These are phyloP conservation scores for Sutorius eximius DNA, from an alignment of 1,284 basidiomycete genomes.

Conservation along the genomic window DNA sequence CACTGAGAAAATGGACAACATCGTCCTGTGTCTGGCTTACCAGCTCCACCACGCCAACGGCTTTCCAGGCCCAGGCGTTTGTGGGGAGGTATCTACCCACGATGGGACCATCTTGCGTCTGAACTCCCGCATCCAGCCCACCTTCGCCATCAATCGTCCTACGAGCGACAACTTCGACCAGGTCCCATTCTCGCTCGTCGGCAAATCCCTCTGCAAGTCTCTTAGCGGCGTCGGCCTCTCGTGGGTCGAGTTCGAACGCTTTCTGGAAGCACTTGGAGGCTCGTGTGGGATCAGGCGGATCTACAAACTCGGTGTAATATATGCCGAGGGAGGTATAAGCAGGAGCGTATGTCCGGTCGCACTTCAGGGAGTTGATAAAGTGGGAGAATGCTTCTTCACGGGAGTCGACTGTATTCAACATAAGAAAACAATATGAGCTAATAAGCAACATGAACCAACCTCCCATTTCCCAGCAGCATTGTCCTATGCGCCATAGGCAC, in stretches of 20 bases:
- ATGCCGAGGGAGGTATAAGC: conserved; percentile 93
- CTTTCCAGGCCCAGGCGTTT: conserved; percentile 99
- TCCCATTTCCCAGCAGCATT: conserved; percentile 74
- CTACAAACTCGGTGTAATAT: conserved; percentile 76
- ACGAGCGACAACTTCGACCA: conserved; percentile 90
- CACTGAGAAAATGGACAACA: conserved; percentile 8
- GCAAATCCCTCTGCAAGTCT: conserved; percentile 89
- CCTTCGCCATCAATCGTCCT: conserved; percentile 93
- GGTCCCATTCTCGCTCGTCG: conserved; percentile 92
- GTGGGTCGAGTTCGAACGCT: conserved; percentile 94
- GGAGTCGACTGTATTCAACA: conserved; percentile 35
- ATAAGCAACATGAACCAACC: conserved; percentile 46
- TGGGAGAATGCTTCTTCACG: conserved; percentile 72
- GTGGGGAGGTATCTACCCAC: conserved; percentile 64
- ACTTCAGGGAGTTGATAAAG: conserved; percentile 85
- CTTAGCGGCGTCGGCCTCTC: conserved; percentile 83
- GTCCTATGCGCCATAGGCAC: conserved; percentile 84
- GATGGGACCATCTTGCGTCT: conserved; percentile 45
- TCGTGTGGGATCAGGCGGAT: conserved; percentile 79
- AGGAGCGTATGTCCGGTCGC: conserved; percentile 77
- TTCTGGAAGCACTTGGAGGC: conserved; percentile 98
- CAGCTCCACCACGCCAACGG: conserved; percentile 89
- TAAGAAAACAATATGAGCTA: conserved; percentile 7
- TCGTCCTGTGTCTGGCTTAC: conserved; percentile 45
- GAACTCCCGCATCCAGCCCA: conserved; percentile 63